phyloP scores from a whole-genome alignment of 345 rosid species.

The Alliaria petiolata region DNA sequence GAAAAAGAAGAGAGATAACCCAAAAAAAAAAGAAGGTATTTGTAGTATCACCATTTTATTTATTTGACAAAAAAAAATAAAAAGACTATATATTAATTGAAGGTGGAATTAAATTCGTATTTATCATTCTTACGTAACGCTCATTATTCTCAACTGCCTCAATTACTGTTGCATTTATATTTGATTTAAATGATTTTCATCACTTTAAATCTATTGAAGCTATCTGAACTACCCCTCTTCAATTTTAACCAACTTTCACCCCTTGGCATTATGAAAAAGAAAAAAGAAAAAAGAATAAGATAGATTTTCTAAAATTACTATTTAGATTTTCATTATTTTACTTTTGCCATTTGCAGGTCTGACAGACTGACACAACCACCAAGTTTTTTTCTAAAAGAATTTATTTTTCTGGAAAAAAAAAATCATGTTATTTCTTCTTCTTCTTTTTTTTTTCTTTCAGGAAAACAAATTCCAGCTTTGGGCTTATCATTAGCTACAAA shows the following conservation, averaged over 20 bases:
- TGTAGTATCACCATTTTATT: too few relatives aligned
- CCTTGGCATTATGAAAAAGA: background rate
- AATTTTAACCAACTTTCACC: conserved; percentile 24
- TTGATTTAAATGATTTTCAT: conserved; percentile 27
- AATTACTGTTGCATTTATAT: conserved; percentile 31
- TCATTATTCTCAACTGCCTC: conserved; percentile 34
- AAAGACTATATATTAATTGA: background rate
- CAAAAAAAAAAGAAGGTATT: too few relatives aligned
- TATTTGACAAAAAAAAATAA: too few relatives aligned
- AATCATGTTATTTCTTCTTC: background rate
- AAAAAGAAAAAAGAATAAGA: background rate
- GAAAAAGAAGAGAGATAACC: too few relatives aligned
- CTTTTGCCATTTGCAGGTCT: background rate
- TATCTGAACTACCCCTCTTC: conserved; percentile 23
- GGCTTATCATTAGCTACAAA: background rate
- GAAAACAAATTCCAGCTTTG: background rate
- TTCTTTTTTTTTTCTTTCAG: background rate
- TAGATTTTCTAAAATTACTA: background rate
- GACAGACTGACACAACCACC: background rate
- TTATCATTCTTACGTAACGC: conserved; percentile 31
- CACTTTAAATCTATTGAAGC: conserved; percentile 29
- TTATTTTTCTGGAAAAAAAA: background rate
- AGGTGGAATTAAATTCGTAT: conserved; percentile 27
- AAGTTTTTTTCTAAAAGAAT: background rate
- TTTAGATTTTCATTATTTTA: background rate